Evolutionary conservation across 768 basidiomycete genomes (phyloP).

Genomic region (Serpula lacrymans): DNA sequence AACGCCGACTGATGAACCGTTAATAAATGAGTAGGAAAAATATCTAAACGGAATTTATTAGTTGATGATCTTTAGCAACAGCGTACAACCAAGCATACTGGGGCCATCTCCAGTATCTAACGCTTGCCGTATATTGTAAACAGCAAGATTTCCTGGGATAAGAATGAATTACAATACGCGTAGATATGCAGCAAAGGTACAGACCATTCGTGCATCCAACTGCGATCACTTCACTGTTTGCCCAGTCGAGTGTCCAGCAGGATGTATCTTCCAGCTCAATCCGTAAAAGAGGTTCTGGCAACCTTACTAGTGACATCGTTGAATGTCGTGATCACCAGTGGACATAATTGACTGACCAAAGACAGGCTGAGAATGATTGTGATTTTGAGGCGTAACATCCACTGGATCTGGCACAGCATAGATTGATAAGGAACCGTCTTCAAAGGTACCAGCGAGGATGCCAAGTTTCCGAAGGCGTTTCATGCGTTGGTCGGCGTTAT

Average conservation of each 20-base stretch:
- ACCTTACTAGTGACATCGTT: constrained; percentile 51
- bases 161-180: neutral
- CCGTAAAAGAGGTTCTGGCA: constrained; percentile 62
- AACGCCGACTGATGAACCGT: constrained; percentile 77
- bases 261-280: constrained; percentile 73
- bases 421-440: constrained; percentile 80
- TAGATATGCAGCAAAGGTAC: neutral
- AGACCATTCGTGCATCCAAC: constrained; percentile 83
- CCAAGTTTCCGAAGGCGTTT: constrained; percentile 62
- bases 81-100: constrained; percentile 24
- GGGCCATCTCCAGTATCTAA: constrained; percentile 30
- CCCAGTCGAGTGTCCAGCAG: constrained; percentile 89
- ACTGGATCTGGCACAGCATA: constrained; percentile 78
- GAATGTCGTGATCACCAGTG: neutral
- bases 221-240: constrained; percentile 77
- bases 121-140: constrained; percentile 50
- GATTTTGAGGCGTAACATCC: constrained; percentile 34
- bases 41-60: too few species aligned
- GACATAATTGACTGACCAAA: constrained; percentile 43
- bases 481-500: constrained; percentile 14
- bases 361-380: constrained; percentile 34
- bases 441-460: constrained; percentile 78
- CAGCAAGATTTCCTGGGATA: constrained; percentile 48
- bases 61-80: constrained; percentile 7
- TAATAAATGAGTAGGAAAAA: constrained; percentile 72